Percentiles rank a stretch among this genome's conserved stretches.
phyloP scores from a whole-genome alignment of 2,329 filamentous ascomycete species.

The Cladosporium sp. region DNA sequence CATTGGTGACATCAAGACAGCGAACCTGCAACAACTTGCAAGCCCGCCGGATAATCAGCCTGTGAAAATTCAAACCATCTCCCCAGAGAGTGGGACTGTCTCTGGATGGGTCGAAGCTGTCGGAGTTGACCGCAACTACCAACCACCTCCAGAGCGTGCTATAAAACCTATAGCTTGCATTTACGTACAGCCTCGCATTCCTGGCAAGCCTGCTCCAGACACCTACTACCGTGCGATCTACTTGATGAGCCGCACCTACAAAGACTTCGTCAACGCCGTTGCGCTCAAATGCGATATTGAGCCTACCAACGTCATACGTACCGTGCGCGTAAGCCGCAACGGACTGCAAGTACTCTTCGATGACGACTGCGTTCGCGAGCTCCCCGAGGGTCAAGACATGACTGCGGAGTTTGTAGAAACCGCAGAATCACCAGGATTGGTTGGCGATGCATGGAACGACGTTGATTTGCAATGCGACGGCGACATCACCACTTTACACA shows the following conservation, averaged over 20 bases:
- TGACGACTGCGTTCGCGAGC: conserved; percentile 78
- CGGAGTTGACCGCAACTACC: conserved; percentile 82
- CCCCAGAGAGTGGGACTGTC: conserved; percentile 60
- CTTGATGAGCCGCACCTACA: conserved; percentile 68
- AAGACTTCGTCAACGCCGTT: conserved; percentile 68
- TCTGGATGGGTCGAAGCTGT: conserved; percentile 86
- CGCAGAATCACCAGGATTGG: conserved; percentile 24
- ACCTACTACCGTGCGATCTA: conserved; percentile 83
- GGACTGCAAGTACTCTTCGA: conserved; percentile 83
- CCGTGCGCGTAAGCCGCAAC: conserved; percentile 66
- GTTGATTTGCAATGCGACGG: conserved; percentile 47
- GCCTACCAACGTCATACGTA: conserved; percentile 63
- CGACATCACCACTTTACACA: conserved; percentile 41
- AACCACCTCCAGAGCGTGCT: conserved; percentile 67
- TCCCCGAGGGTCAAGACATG: conserved; percentile 92
- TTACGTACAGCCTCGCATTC: conserved; percentile 63
- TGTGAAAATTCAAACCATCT: conserved; percentile 54
- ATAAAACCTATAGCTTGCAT: conserved; percentile 82
- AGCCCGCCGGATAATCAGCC: conserved; percentile 46
- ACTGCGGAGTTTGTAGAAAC: conserved; percentile 65
- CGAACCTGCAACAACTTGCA: conserved; percentile 37
- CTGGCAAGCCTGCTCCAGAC: conserved; percentile 46
- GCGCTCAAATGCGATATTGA: conserved; percentile 79
- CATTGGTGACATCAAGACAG: conserved; percentile 44
- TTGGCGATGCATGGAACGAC: conserved; percentile 48